Percentiles rank a stretch among this genome's conserved stretches.
Conservation (phyloP, 2,329 filamentous ascomycete genomes). For the Aspergillus sp. region DNA sequence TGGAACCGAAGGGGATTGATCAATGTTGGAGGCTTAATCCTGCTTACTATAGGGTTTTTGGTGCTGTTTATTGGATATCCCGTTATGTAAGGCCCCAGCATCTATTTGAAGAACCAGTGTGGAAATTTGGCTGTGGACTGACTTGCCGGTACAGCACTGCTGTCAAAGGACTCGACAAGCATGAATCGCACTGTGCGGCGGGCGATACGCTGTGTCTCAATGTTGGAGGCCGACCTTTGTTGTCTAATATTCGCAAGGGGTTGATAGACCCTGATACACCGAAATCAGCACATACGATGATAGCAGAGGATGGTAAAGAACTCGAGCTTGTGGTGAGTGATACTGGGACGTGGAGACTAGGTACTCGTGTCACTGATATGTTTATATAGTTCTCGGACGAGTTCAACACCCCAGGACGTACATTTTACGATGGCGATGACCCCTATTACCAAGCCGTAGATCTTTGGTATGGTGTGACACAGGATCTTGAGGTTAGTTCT, state of each 20-base stretch:
- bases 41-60: constrained; percentile 62
- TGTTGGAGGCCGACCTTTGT: constrained; percentile 49
- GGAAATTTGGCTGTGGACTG: constrained; percentile 4
- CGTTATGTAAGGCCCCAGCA: constrained; percentile 56
- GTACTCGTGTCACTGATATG: constrained; percentile 3
- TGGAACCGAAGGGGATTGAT: constrained; percentile 63
- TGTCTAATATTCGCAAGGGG: constrained; percentile 60
- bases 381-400: constrained; percentile 66
- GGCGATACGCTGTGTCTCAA: constrained; percentile 51
- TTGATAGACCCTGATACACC: constrained; percentile 71
- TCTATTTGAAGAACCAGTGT: background rate
- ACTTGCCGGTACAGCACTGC: constrained; percentile 52
- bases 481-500: constrained; percentile 62
- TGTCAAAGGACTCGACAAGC: constrained; percentile 46
- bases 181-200: constrained; percentile 31
- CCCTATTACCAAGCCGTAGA: constrained; percentile 68
- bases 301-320: constrained; percentile 57
- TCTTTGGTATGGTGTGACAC: constrained; percentile 70
- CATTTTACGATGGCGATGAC: constrained; percentile 71
- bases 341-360: background rate
- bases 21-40: constrained; percentile 62
- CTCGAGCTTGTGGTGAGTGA: constrained; percentile 60
- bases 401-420: constrained; percentile 66
- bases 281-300: constrained; percentile 55
- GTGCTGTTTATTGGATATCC: constrained; percentile 69